phyloP scores from a whole-genome alignment of 2,329 filamentous ascomycete species.

The Neonectria magnoliae region DNA sequence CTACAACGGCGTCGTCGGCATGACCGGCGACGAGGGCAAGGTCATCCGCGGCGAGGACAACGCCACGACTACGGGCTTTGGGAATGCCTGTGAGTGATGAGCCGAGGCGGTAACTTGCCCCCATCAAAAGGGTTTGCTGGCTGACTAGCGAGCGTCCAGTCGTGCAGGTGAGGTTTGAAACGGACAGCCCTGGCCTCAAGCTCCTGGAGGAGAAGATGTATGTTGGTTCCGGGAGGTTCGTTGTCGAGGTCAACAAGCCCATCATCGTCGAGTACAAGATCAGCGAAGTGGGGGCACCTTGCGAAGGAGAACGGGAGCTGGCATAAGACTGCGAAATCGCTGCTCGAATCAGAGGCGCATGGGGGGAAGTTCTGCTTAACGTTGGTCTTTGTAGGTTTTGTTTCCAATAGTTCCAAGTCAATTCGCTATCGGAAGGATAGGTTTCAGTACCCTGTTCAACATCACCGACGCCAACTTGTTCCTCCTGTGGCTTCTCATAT shows the following conservation, averaged over 20 bases:
- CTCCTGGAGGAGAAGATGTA: slow-evolving; percentile 52
- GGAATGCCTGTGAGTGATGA: slow-evolving; percentile 49
- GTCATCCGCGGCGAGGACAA: slow-evolving; percentile 48
- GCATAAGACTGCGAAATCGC: slow-evolving; percentile 16
- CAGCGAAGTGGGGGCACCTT: slow-evolving; percentile 49
- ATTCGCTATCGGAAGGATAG: slow-evolving; percentile 30
- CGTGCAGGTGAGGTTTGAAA: slow-evolving; percentile 52
- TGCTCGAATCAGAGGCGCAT: neutral
- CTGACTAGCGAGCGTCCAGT: slow-evolving; percentile 38
- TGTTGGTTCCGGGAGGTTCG: slow-evolving; percentile 54
- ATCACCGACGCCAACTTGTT: slow-evolving; percentile 23
- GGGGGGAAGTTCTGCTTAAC: slow-evolving; percentile 3
- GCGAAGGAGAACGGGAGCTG: slow-evolving; percentile 22
- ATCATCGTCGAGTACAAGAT: slow-evolving; percentile 55
- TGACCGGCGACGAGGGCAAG: slow-evolving; percentile 46
- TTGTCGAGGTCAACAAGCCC: slow-evolving; percentile 47
- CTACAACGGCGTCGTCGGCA: slow-evolving; percentile 52
- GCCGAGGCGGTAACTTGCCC: no score
- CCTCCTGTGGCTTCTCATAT: slow-evolving; percentile 18
- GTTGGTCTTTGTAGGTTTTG: slow-evolving; percentile 8
- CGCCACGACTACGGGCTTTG: slow-evolving; percentile 52
- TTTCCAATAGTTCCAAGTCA: slow-evolving; percentile 34
- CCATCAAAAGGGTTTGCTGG: neutral
- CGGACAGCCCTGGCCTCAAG: slow-evolving; percentile 48
- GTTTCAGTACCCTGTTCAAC: slow-evolving; percentile 25